Evolutionary conservation across 23 red algal genomes (phyloP), one percentile per base, ranked within the genome.

Genomic region (Pyropia yezoensis): DNA sequence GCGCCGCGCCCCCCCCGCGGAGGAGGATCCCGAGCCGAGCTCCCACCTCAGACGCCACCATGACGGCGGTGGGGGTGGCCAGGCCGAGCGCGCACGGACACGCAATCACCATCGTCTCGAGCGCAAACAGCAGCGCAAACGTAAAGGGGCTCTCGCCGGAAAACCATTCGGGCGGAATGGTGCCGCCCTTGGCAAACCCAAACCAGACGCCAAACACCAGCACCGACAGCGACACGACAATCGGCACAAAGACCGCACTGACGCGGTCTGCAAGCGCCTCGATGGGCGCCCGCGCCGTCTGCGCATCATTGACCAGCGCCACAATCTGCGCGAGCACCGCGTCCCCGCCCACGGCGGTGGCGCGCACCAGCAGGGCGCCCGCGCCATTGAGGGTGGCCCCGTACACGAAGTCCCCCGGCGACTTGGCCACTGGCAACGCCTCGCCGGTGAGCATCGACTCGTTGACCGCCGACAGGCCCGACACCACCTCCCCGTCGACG

Each of bases 361-460:
- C 83, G 58, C 77, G 82, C 18, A 98, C 80, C 14, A 91, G 69
- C 67, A 90, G 58, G 21, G 34, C 61, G 15, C 64, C 60, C 49
- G 71, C 64, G 21, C 71, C 82, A 49, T 98, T 98, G 22, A 87
- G 62, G 0, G 94, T 82, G 5, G 86, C 94, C 39, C 86, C 83
- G 65, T 77, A 88, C 50, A 90, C 79, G 9, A 58, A 57, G 33
- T 90, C 80, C 27, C 82, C 85, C 14, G 55, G 22, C 19, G 30
- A n/a, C 59, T 98, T 98, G 30, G 65, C 61, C 6, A 98, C 94
- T 4, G 78, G 94, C 33, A 57, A 25, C 65, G 85, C 87, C 50
- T 98, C 94, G n/a, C 94, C 94, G 2, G 94, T 98, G 27, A 98
- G 54, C 88, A 98, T 89, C 22, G 79, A 81, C 60, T 98, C 94